These are phyloP conservation scores for Sclerotinia trifoliorum DNA, from an alignment of 2,329 filamentous ascomycete genomes.

Conservation along the genomic window DNA sequence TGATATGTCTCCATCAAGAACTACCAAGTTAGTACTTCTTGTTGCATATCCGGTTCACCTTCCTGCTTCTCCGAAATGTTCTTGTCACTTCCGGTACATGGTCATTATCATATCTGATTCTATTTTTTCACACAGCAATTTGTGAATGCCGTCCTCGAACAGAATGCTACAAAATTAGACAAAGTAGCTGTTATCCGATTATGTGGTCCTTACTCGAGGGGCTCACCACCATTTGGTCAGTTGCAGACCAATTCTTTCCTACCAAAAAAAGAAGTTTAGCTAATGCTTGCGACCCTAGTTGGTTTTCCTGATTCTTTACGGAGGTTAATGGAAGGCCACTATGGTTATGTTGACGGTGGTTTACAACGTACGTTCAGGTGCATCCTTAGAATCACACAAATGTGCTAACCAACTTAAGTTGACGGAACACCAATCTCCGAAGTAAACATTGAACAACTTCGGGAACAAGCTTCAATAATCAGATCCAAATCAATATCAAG, in stretches of 20 bases:
- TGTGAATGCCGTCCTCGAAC: slow-evolving; percentile 51
- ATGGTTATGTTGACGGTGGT: slow-evolving; percentile 49
- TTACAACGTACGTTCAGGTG: slow-evolving; percentile 33
- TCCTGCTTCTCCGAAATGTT: not conserved
- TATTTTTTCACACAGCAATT: slow-evolving; percentile 42
- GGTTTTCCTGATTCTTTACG: slow-evolving; percentile 49
- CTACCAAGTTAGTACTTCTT: not conserved
- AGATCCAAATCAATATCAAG: slow-evolving; percentile 42
- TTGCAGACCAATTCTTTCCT: not conserved
- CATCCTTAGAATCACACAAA: not conserved
- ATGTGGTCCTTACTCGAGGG: slow-evolving; percentile 47
- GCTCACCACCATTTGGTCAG: slow-evolving; percentile 47
- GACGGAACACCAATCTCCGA: slow-evolving; percentile 33
- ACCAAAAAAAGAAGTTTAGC: not conserved
- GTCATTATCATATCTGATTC: slow-evolving; percentile 6
- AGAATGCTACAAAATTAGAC: slow-evolving; percentile 49
- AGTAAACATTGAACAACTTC: slow-evolving; percentile 33
- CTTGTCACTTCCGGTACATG: not conserved
- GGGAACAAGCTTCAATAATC: slow-evolving; percentile 37
- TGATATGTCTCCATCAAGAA: not conserved
- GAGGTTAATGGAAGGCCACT: slow-evolving; percentile 48
- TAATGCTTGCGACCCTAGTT: slow-evolving; percentile 29
- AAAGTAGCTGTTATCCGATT: slow-evolving; percentile 53
- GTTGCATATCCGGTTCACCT: not conserved
- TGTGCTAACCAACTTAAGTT: slow-evolving; percentile 29